phyloP scores from a whole-genome alignment of 768 basidiomycete genomes.

The Amanita pseudoporphyria region DNA sequence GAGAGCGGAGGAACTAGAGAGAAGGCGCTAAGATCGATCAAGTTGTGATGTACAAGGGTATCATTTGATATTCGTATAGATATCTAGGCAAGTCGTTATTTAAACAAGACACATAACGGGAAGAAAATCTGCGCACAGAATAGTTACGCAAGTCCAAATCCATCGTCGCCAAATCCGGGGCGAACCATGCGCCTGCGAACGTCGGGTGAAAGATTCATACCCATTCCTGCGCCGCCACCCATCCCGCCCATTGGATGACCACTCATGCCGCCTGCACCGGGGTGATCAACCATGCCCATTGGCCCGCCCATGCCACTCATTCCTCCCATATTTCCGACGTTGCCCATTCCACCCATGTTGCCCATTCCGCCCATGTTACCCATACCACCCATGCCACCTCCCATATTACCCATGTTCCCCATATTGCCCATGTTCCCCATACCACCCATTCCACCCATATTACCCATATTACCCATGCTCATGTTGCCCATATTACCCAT shows the following conservation, averaged over 20 bases:
- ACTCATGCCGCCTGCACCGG: slow-evolving; percentile 7
- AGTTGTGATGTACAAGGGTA: not conserved
- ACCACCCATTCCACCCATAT: slow-evolving; percentile 15
- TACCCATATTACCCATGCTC: slow-evolving; percentile 15
- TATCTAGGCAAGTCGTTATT: not conserved
- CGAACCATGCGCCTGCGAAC: slow-evolving; percentile 6
- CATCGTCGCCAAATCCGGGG: slow-evolving; percentile 3
- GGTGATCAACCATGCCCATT: slow-evolving; percentile 13
- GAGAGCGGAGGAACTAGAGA: slow-evolving; percentile 31
- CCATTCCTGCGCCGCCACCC: slow-evolving; percentile 7
- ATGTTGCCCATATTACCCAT: slow-evolving; percentile 16
- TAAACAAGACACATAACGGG: not conserved
- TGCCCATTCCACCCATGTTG: slow-evolving; percentile 8
- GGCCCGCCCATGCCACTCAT: slow-evolving; percentile 9
- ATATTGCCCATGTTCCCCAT: slow-evolving; percentile 22
- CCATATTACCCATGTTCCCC: slow-evolving; percentile 15
- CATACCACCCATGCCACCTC: slow-evolving; percentile 10
- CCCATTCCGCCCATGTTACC: slow-evolving; percentile 4
- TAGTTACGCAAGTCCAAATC: slow-evolving; percentile 1
- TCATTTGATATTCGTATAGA: not conserved
- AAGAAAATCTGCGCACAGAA: not conserved
- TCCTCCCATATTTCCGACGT: slow-evolving; percentile 10
- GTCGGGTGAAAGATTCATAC: slow-evolving; percentile 5
- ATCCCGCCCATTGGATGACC: slow-evolving; percentile 7
- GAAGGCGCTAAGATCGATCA: slow-evolving; percentile 19